Evolutionary conservation across 495 filamentous ascomycete species (phyloP).

Genomic region (Penicillium diatomitis): DNA sequence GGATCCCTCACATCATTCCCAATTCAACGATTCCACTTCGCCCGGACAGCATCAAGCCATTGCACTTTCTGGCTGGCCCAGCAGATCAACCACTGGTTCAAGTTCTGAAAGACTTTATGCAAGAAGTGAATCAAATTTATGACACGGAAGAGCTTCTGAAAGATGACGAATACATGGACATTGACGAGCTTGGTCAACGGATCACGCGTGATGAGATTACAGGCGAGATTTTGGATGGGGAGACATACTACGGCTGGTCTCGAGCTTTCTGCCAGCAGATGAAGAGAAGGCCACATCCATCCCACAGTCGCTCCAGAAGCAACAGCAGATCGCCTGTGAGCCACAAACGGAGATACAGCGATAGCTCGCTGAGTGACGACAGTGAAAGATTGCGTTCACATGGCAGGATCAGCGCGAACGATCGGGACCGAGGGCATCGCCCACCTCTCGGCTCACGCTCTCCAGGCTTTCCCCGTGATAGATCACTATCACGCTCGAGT

Average conservation of each 20-base stretch:
- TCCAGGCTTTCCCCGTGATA: slow-evolving; percentile 8
- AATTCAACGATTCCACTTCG: slow-evolving; percentile 68
- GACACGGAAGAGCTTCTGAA: slow-evolving; percentile 27
- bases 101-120: slow-evolving; percentile 59
- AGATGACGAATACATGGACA: slow-evolving; percentile 39
- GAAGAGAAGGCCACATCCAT: slow-evolving; percentile 44
- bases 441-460: slow-evolving; percentile 2
- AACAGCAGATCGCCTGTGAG: slow-evolving; percentile 30
- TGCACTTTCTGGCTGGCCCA: slow-evolving; percentile 64
- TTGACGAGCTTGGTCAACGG: slow-evolving; percentile 66
- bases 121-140: slow-evolving; percentile 59
- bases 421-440: slow-evolving; percentile 1
- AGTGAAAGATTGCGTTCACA: slow-evolving; percentile 20
- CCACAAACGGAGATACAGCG: slow-evolving; percentile 39
- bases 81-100: slow-evolving; percentile 54
- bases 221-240: slow-evolving; percentile 49
- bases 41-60: slow-evolving; percentile 58
- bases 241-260: slow-evolving; percentile 86
- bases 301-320: slow-evolving; percentile 19
- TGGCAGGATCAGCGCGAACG: slow-evolving; percentile 7
- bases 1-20: slow-evolving; percentile 68
- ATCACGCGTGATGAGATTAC: slow-evolving; percentile 51
- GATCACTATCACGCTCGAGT: slow-evolving; percentile 30
- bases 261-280: slow-evolving; percentile 71
- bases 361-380: slow-evolving; percentile 28